A percentile compares a stretch with the other conserved stretches of the same genome.
Conservation (phyloP, 2,329 filamentous ascomycete genomes). For the Talaromyces sp. region DNA sequence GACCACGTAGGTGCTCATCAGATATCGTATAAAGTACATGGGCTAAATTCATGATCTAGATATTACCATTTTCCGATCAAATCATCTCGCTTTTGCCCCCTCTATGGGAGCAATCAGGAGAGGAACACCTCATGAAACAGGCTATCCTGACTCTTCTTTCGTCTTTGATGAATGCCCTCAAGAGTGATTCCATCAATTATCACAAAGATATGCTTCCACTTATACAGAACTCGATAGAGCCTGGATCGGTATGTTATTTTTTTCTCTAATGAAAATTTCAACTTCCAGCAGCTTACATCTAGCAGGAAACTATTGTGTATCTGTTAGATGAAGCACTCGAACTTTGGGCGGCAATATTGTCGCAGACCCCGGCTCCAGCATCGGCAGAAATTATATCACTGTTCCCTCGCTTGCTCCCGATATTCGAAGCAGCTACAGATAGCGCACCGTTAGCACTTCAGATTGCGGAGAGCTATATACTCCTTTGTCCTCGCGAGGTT, state of each 20-base stretch:
- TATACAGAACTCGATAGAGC: constrained; percentile 73
- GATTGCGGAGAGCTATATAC: constrained; percentile 67
- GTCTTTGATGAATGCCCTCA: constrained; percentile 82
- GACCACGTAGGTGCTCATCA: constrained; percentile 51
- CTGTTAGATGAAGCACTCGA: constrained; percentile 89
- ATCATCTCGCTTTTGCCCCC: constrained; percentile 76
- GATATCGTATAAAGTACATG: background rate
- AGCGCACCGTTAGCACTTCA: constrained; percentile 60
- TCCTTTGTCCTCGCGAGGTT: constrained; percentile 55
- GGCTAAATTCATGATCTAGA: constrained; percentile 33
- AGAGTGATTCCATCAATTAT: constrained; percentile 70
- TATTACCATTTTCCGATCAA: constrained; percentile 66
- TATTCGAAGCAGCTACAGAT: constrained; percentile 64
- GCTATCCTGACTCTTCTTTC: constrained; percentile 82
- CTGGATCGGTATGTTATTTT: constrained; percentile 57
- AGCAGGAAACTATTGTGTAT: constrained; percentile 65
- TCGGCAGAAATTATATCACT: constrained; percentile 61
- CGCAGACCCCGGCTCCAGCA: constrained; percentile 60
- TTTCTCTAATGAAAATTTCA: background rate
- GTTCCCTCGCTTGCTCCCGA: constrained; percentile 60
- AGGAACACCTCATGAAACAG: constrained; percentile 91
- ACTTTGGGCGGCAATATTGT: constrained; percentile 74
- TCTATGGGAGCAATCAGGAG: constrained; percentile 80
- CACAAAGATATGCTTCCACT: constrained; percentile 78
- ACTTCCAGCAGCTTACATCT: background rate